Percentiles rank a stretch among this genome's conserved stretches.
phyloP scores from a whole-genome alignment of 768 basidiomycete genomes.

The Strobilomyces echinocephalus region DNA sequence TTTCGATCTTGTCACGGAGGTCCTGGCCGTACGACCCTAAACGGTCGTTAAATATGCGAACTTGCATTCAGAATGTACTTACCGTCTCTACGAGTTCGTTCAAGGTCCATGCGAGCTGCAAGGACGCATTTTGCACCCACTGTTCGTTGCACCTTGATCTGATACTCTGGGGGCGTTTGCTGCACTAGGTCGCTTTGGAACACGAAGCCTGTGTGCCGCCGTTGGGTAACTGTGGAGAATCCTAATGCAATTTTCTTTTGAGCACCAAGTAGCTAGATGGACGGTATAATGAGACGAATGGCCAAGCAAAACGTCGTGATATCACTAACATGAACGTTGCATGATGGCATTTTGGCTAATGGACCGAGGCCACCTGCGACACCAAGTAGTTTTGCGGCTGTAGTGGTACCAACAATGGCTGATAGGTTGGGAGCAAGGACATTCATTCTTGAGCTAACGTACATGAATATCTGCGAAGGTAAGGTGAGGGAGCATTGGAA shows the following conservation, averaged over 20 bases:
- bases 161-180: conserved; percentile 82
- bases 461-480: conserved; percentile 80
- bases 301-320: background rate
- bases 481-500: background rate
- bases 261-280: conserved; percentile 78
- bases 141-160: conserved; percentile 88
- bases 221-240: conserved; percentile 82
- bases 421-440: conserved; percentile 97
- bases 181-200: conserved; percentile 90
- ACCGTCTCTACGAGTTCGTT: conserved; percentile 80
- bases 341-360: conserved; percentile 89
- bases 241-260: conserved; percentile 90
- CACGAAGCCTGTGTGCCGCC: conserved; percentile 93
- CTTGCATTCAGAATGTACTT: conserved; percentile 11
- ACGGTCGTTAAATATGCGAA: background rate
- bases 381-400: conserved; percentile 96
- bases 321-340: conserved; percentile 83
- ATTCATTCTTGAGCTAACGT: conserved; percentile 99
- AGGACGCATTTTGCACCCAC: conserved; percentile 89
- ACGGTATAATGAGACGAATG: background rate
- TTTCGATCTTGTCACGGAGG: conserved; percentile 85
- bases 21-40: conserved; percentile 75
- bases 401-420: conserved; percentile 96
- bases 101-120: conserved; percentile 92
- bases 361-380: conserved; percentile 91